Evolutionary conservation across 1,139 yeast species (phyloP).

Genomic region (Candida sojae): DNA sequence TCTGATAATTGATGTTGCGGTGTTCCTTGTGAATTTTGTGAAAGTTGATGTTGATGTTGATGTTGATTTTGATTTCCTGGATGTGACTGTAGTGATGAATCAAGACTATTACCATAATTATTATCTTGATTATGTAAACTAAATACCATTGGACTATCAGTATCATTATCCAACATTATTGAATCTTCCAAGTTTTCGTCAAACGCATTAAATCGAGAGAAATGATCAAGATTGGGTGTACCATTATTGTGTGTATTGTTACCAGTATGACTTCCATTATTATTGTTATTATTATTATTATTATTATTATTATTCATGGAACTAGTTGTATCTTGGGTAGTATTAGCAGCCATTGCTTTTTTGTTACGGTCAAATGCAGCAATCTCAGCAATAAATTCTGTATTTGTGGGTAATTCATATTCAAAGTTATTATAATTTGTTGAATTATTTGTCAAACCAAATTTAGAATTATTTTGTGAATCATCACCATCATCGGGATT

Average conservation of each 20-base stretch:
- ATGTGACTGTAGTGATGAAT: conserved; percentile 7
- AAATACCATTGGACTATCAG: conserved; percentile 7
- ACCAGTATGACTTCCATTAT: conserved; percentile 1
- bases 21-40: neutral
- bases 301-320: neutral
- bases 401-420: conserved; percentile 8
- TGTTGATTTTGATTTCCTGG: conserved; percentile 1
- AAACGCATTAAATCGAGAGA: conserved; percentile 3
- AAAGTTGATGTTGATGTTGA: neutral
- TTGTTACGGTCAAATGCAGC: conserved; percentile 10
- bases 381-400: conserved; percentile 14
- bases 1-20: neutral
- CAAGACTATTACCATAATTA: neutral
- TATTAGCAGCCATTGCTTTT: neutral
- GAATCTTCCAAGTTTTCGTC: conserved; percentile 5
- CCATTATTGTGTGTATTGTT: conserved; percentile 3
- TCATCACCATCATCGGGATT: conserved; percentile 1
- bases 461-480: neutral
- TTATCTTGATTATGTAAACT: conserved; percentile 5
- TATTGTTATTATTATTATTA: neutral
- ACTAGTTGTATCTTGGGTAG: neutral
- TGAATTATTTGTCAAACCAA: conserved; percentile 1
- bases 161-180: conserved; percentile 7
- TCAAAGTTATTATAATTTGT: conserved; percentile 1
- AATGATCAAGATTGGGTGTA: neutral